Base-by-base conservation (phyloP, 805 yeast species). In the Starmerella cellae region DNA sequence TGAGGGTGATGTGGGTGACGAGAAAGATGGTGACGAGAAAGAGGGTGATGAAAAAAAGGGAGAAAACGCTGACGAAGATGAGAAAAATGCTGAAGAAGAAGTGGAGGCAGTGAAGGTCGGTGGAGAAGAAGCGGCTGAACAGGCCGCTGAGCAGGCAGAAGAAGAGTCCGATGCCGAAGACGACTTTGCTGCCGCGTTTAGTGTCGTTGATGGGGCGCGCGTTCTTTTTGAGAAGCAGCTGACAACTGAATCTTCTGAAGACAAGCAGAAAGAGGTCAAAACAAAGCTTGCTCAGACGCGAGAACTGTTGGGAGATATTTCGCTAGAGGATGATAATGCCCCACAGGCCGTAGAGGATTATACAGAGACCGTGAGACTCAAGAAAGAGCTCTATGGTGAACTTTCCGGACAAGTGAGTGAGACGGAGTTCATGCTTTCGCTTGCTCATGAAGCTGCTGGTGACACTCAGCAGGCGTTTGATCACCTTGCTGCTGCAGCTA, bases 301-400 rank as follows among this genome's bases (percentile, higher is more conserved):
- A 57, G 87, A 81, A 55, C 60, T 87, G 10, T 66, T 85, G 16
- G 97, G 97, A 26, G 96, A 88, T 57, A 80, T 87, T 9, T 79
- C 94, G 0, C 66, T 87, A 35, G 98, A 88, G 56, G 74, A 91
- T 2, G 62, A 88, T 53, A 82, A 83, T 60, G 85, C 85, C 59
- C 62, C 66, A 14, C 93, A 83, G 59, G 82, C 95, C 0, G 71
- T 79, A 0, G 63, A 64, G 17, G 95, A 87, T 58, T 74, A 84
- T 44, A 63, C 67, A 37, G 61, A 71, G 17, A 67, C 83, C 32
- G 66, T 82, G 27, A 61, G 70, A 23, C 60, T 78, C 35, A 70
- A 82, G 57, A 55, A 63, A 38, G 61, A 72, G 43, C 56, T 81
- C 11, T 77, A 68, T 53, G 69, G 70, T 2, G 59, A 60, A n/a